Conservation (phyloP, 179 eudicot species). For the Carnegiea gigantea region DNA sequence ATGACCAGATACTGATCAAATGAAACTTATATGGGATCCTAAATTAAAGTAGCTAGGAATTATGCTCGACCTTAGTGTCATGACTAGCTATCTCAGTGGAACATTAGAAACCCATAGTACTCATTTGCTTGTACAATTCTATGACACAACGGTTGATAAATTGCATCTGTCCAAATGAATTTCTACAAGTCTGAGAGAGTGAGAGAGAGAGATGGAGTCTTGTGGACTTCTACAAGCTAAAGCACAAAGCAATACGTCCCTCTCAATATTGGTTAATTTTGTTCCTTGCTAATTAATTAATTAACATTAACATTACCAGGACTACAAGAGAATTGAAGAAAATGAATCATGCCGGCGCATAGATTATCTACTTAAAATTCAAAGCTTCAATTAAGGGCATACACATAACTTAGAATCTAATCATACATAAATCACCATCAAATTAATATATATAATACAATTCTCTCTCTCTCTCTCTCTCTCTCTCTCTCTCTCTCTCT, state of each 20-base stretch:
- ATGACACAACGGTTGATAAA: not conserved
- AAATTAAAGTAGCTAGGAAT: not conserved
- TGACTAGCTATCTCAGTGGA: not conserved
- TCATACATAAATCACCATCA: not conserved
- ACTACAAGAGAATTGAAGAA: conserved; percentile 6
- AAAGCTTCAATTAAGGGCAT: conserved; percentile 32
- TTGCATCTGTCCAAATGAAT: not conserved
- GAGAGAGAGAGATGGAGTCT: too few relatives aligned
- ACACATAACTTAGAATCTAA: conserved; percentile 27
- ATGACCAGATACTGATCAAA: too few relatives aligned
- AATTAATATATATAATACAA: not conserved
- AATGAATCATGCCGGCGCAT: not conserved
- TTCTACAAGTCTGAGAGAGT: not conserved
- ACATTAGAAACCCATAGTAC: not conserved
- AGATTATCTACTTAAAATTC: not conserved
- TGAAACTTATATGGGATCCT: not conserved
- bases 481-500: not conserved
- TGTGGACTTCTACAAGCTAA: not conserved
- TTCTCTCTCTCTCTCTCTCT: not conserved
- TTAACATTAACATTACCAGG: not conserved
- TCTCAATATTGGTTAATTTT: conserved; percentile 28
- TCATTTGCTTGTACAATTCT: not conserved
- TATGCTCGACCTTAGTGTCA: not conserved
- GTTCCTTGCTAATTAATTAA: conserved; percentile 25
- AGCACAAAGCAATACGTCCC: conserved; percentile 10